phyloP scores from a whole-genome alignment of 495 filamentous ascomycete species.

The Lepidopterella palustris region DNA sequence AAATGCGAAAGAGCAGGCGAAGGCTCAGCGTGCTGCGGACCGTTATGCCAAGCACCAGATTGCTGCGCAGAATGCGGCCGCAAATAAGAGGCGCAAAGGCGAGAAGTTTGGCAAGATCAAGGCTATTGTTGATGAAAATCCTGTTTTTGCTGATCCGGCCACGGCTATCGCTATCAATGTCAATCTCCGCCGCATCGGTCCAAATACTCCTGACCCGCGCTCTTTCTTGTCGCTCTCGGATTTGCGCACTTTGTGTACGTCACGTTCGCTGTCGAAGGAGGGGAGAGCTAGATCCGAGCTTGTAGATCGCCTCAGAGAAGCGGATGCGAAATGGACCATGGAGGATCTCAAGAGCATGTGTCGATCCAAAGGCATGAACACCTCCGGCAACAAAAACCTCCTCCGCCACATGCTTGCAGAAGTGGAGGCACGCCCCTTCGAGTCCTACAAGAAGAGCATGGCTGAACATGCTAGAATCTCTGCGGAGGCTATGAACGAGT shows the following conservation, averaged over 20 bases:
- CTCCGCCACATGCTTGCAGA: conserved; percentile 10
- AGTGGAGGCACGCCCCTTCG: neutral
- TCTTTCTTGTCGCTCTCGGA: conserved; percentile 4
- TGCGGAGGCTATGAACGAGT: too few species aligned
- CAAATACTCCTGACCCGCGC: conserved; percentile 13
- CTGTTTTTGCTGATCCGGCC: neutral
- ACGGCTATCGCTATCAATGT: neutral
- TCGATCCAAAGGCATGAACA: conserved; percentile 13
- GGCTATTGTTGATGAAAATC: neutral
- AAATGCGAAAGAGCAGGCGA: neutral
- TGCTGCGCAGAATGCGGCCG: neutral
- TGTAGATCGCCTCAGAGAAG: conserved; percentile 8
- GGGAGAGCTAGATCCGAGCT: conserved; percentile 7
- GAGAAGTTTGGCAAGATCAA: conserved; percentile 1
- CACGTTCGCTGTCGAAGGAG: neutral
- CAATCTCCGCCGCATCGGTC: neutral
- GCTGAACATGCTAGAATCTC: neutral
- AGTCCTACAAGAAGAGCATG: neutral
- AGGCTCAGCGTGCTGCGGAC: neutral
- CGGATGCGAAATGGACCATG: conserved; percentile 2
- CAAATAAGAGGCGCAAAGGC: neutral
- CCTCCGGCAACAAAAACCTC: conserved; percentile 7
- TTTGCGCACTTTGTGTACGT: conserved; percentile 9
- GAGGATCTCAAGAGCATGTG: conserved; percentile 9
- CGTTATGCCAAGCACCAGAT: neutral